Base-by-base conservation (phyloP, 192 early-diverging fungal species). In the Coemansia sp. region DNA sequence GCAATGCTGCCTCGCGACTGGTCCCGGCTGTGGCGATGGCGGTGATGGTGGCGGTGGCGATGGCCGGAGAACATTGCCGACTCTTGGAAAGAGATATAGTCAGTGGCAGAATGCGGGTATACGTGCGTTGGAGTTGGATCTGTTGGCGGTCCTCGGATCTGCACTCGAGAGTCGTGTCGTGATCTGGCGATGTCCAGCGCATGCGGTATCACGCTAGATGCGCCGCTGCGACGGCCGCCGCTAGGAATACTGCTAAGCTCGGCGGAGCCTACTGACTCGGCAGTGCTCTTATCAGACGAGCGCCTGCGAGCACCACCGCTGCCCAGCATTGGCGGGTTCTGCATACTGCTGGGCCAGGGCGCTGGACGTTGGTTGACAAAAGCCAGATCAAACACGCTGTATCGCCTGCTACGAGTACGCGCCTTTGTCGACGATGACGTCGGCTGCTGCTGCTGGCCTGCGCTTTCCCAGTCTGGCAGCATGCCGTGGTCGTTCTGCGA, bases 321-420 rank as follows among this genome's bases (percentile, higher is more conserved):
- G 60, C 44, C 27, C 22, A 47, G 27, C 46, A 40, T 47, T 49
- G 46, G 38, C 34, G 60, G 61, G 61, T 42, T 70, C 20, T 63
- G 68, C 31, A 15, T 34, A 22, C 60, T 62, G 68, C 34, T 63
- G 40, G 61, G n/a, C 61, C 34, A 51, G 34, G 41, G 55, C 5
- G 51, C 24, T n/a, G 70, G 63, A 3, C 63, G 63, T 10, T 70
- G 74, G 69, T 49, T 71, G 15, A 68, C 80, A 72, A 77, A 82
- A 12, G 80, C 68, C 16, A 77, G 9, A 16, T 82, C 80, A 55
- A 82, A 82, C 65, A 82, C 80, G 68, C 80, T 82, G 64, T 82
- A 82, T 13, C 80, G 80, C 36, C 80, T 71, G 60, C 46, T 47
- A 46, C 80, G 70, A 3, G 46, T 33, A 29, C 59, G 71, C 13